Conservation (phyloP, 176 grass and related monocot species). For the Microstegium vimineum region DNA sequence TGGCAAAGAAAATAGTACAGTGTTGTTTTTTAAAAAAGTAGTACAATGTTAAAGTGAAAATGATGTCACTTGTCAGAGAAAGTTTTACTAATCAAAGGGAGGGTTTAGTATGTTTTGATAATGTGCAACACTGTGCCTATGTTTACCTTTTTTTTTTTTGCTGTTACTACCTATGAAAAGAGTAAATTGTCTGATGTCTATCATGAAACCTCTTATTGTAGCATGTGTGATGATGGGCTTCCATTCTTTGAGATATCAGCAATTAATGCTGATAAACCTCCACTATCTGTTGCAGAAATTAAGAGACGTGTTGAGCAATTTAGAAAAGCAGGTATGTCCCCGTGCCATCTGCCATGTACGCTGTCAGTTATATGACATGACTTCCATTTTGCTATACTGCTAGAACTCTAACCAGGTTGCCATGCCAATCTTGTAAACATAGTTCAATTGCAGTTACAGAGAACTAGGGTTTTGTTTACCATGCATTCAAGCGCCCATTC, state of each 20-base stretch:
- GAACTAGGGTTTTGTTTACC: neutral
- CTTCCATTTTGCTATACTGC: neutral
- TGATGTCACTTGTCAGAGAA: neutral
- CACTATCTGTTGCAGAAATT: slow-evolving; percentile 76
- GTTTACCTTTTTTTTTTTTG: neutral
- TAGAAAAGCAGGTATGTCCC: slow-evolving; percentile 61
- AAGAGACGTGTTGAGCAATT: slow-evolving; percentile 83
- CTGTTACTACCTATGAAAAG: neutral
- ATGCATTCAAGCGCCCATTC: too few relatives aligned
- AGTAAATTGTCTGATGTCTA: neutral
- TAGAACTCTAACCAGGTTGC: neutral
- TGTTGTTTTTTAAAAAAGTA: too few relatives aligned
- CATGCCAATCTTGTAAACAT: neutral
- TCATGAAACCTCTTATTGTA: slow-evolving; percentile 24
- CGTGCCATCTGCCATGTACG: neutral
- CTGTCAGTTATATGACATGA: neutral
- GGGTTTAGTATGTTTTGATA: neutral
- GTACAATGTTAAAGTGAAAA: neutral
- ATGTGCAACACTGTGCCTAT: neutral
- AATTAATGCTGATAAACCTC: slow-evolving; percentile 86
- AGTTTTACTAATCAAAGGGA: neutral
- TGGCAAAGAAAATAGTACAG: neutral
- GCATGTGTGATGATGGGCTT: slow-evolving; percentile 74
- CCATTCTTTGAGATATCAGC: slow-evolving; percentile 97
- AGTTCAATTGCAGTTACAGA: neutral